A percentile compares a stretch with the other conserved stretches of the same genome.
phyloP scores from a whole-genome alignment of 257 asterid species.

The Eucommia ulmoides region DNA sequence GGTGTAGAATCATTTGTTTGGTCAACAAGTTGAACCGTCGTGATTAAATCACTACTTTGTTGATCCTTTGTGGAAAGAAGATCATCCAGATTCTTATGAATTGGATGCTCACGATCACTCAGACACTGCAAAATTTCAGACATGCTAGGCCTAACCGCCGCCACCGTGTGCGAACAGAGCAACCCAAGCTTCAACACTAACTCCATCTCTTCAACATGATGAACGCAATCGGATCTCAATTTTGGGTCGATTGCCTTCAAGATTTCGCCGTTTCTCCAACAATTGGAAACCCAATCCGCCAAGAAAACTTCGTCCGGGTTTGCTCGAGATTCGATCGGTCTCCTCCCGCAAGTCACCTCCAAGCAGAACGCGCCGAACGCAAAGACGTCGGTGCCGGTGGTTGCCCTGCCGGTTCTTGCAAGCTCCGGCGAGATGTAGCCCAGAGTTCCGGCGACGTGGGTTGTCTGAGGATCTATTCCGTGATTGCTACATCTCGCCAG shows the following conservation, averaged over 20 bases:
- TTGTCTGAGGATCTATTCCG: slow-evolving; percentile 6
- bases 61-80: neutral
- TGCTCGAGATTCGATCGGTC: neutral
- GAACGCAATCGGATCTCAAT: neutral
- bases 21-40: neutral
- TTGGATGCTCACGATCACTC: neutral
- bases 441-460: slow-evolving; percentile 9
- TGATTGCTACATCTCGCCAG: slow-evolving; percentile 4
- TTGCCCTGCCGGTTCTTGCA: slow-evolving; percentile 10
- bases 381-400: neutral
- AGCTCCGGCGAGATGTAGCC: neutral
- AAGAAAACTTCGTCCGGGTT: neutral
- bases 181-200: slow-evolving; percentile 1
- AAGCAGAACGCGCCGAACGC: neutral
- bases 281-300: neutral
- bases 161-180: neutral
- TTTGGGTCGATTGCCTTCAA: neutral
- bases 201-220: neutral
- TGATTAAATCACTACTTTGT: neutral
- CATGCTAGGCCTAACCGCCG: neutral
- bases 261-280: neutral
- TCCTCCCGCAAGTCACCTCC: neutral
- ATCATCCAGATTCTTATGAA: neutral
- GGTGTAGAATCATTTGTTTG: neutral
- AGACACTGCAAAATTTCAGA: neutral